Percentiles rank a stretch among this genome's conserved stretches.
These are phyloP conservation scores for Marasmius sp. DNA, from an alignment of 1,284 basidiomycete genomes.

Conservation along the genomic window DNA sequence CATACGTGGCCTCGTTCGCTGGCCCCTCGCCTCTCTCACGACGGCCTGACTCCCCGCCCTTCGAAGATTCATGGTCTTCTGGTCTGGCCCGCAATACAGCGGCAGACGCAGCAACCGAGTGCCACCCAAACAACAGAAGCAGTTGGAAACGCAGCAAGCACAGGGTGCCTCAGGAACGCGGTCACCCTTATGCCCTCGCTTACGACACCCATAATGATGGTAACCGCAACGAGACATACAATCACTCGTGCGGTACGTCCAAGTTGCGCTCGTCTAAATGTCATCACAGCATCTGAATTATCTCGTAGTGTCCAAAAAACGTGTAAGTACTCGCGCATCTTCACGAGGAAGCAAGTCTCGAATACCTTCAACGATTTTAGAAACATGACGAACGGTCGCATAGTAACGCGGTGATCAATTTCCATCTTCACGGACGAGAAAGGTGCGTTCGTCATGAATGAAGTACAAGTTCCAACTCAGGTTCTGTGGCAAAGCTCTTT, in stretches of 20 bases:
- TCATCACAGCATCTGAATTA: not conserved
- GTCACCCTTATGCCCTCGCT: not conserved
- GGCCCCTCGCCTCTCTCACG: no score
- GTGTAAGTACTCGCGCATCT: not conserved
- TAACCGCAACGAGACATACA: not conserved
- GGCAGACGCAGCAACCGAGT: no score
- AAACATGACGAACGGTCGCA: not conserved
- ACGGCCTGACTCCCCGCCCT: no score
- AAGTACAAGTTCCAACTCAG: not conserved
- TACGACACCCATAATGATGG: not conserved
- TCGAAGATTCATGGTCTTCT: no score
- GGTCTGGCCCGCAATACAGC: no score
- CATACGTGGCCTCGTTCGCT: no score
- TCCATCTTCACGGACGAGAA: not conserved
- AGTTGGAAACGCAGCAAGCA: no score
- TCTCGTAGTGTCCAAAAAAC: not conserved
- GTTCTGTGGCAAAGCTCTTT: not conserved
- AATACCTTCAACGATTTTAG: not conserved
- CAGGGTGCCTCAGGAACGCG: no score
- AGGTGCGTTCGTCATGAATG: not conserved
- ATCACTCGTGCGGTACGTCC: not conserved
- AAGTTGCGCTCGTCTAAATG: not conserved
- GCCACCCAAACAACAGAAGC: no score
- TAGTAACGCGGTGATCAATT: not conserved
- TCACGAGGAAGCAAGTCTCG: no score